phyloP scores from a whole-genome alignment of 176 grass and related monocot species.

The Oryza rufipogon region DNA sequence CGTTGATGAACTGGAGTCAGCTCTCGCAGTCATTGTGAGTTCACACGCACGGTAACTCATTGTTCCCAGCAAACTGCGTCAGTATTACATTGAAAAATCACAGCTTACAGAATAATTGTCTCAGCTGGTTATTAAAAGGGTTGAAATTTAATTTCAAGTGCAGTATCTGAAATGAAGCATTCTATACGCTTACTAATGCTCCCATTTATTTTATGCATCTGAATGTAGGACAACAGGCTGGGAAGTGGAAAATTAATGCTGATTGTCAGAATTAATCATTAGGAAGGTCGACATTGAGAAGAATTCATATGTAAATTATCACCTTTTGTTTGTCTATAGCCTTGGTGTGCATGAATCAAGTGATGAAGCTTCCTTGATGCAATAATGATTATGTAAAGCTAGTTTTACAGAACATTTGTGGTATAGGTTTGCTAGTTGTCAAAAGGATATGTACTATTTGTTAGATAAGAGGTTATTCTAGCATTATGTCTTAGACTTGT shows the following conservation, averaged over 20 bases:
- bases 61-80: constrained; percentile 7
- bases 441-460: constrained; percentile 53
- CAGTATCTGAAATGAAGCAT: constrained; percentile 11
- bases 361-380: constrained; percentile 42
- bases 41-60: constrained; percentile 50
- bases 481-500: constrained; percentile 30
- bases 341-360: constrained; percentile 41
- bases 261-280: constrained; percentile 47
- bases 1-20: constrained; percentile 86
- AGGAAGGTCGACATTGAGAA: constrained; percentile 37
- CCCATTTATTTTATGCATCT: constrained; percentile 14
- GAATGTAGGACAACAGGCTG: constrained; percentile 72
- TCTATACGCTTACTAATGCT: constrained; percentile 37
- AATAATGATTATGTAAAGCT: constrained; percentile 59
- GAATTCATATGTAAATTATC: constrained; percentile 62
- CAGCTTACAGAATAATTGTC: background rate
- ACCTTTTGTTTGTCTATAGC: constrained; percentile 49
- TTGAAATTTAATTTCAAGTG: constrained; percentile 15
- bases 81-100: background rate
- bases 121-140: background rate
- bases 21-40: constrained; percentile 79
- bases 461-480: constrained; percentile 43
- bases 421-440: constrained; percentile 60
- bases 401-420: constrained; percentile 61
- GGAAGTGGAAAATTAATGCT: constrained; percentile 54